Evolutionary conservation across 108 stramenopile genomes (phyloP).

Genomic region (Halocafeteria seosinensis): DNA sequence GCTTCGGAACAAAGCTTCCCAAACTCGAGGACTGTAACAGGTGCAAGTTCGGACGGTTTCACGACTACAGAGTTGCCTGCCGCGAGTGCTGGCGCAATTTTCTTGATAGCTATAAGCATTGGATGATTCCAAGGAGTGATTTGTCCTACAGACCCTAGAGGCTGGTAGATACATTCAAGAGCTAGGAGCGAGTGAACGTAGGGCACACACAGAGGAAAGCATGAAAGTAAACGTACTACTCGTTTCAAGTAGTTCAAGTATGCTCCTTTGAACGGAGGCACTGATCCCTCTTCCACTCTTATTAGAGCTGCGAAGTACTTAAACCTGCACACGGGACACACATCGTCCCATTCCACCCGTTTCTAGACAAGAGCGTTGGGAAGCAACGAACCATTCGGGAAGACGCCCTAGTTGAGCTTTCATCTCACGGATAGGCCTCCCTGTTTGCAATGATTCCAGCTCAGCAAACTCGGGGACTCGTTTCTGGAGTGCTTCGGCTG

Average conservation of each 20-base stretch:
- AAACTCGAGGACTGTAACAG: slow-evolving; percentile 34
- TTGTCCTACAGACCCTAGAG: not conserved
- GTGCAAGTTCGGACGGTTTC: slow-evolving; percentile 70
- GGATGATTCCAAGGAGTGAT: slow-evolving; percentile 65
- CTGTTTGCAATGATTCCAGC: not conserved
- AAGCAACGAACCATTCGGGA: not conserved
- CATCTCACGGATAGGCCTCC: not conserved
- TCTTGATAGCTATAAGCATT: slow-evolving; percentile 48
- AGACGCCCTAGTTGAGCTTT: not conserved
- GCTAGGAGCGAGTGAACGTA: no score
- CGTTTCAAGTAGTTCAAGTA: not conserved
- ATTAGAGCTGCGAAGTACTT: not conserved
- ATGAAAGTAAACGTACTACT: no score
- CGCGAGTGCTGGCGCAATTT: slow-evolving; percentile 58
- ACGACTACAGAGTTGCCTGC: slow-evolving; percentile 68
- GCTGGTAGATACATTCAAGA: not conserved
- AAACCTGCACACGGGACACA: no score
- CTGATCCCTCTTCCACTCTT: not conserved
- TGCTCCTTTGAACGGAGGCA: not conserved
- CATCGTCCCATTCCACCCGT: no score
- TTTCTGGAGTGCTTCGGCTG: not conserved
- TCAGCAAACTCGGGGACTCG: not conserved
- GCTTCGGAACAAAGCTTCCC: slow-evolving; percentile 29
- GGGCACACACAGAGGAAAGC: no score
- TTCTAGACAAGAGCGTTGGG: no score